Base-by-base conservation (phyloP, 2,329 filamentous ascomycete genomes). In the Cladophialophora yegresii region DNA sequence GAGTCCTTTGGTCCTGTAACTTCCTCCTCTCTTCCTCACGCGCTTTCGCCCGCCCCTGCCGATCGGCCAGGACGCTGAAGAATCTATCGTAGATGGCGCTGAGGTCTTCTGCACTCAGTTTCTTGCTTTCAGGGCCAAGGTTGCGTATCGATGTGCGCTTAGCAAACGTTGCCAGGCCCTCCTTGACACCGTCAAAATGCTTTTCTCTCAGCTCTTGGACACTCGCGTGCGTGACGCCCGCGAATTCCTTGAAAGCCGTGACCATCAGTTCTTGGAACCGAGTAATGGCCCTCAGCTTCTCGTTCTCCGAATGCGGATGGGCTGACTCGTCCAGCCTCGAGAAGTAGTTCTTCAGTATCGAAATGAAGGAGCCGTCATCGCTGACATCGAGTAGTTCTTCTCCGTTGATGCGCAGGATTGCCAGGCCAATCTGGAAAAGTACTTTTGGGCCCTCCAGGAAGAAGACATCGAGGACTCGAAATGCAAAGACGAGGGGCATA, bases 231-330 rank as follows among this genome's bases (percentile, higher is more conserved):
- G 95, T 99, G 71, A 99, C 96, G 47, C 89, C 91, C 0, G 93
- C 90, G 74, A 99, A 99, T 74, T 99, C 95, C 72, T 97, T 98
- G 80, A 99, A 99, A 0, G 95, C 95, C 22, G 98, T 95, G 2
- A 99, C 95, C 93, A 99, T 98, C 63, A 99, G 85, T 76, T 98
- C 95, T 73, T 99, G 95, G 75, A 99, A 99, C 54, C 91, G 87
- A 5, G 96, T 99, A 60, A 99, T 95, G 0, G 93, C 92, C 59
- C 93, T 86, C 58, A 98, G 82, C 78, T 98, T 99, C 2, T 93
- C 88, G 68, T 98, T 99, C 75, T 97, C 93, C 0, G 92, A 97
- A 73, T 90, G 93, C 1, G 95, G 95, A 73, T 99, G 93, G 2
- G 95, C 95, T 3, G 93, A 97, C 78, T 98, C 93, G 74, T 98